Base-by-base conservation (phyloP, 257 asterid genomes). In the Solanum lignicaule region DNA sequence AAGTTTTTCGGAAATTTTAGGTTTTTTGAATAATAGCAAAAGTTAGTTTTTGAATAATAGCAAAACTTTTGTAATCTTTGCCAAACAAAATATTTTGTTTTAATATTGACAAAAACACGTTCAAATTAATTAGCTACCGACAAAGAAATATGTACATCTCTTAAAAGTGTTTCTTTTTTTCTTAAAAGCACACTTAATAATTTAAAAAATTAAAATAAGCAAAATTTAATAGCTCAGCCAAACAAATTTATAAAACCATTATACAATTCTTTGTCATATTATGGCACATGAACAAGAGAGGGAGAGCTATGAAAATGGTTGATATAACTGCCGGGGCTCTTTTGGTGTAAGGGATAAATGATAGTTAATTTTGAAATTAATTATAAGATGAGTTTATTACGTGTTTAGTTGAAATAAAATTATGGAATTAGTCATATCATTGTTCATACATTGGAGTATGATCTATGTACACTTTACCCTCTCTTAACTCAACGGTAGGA, bases 401-500 rank as follows among this genome's bases (percentile, higher is more conserved):
- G 0, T 58, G 1, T 58, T 58, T 58, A 20, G 12, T 58, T 21
- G 2, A 0, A 58, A 20, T 58, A 58, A 58, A 58, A 20, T 58
- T 58, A 7, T 1, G 0, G 2, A 20, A 58, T 7, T 7, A 21
- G 2, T 58, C n/a, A 58, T 21, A 55, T 55, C n/a, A 55, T 9
- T 18, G 4, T 55, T 55, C 10, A 6, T 55, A 55, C 0, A 55
- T 18, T 18, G 2, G 4, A 55, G 65, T 55, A 18, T 0, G n/a
- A 7, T 55, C 7, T 55, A 55, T 7, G 65, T 55, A 18, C 10
- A 18, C n/a, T 55, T 18, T 18, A 55, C 4, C n/a, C 2, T 18
- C 10, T 18, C 0, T 0, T 2, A 55, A 55, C 9, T 0, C 4
- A 55, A 55, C 0, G 0, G 0, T 6, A 18, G n/a, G n/a, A 55